Evolutionary conservation across 768 basidiomycete species (phyloP).

Genomic region (Phlegmacium glaucopus): DNA sequence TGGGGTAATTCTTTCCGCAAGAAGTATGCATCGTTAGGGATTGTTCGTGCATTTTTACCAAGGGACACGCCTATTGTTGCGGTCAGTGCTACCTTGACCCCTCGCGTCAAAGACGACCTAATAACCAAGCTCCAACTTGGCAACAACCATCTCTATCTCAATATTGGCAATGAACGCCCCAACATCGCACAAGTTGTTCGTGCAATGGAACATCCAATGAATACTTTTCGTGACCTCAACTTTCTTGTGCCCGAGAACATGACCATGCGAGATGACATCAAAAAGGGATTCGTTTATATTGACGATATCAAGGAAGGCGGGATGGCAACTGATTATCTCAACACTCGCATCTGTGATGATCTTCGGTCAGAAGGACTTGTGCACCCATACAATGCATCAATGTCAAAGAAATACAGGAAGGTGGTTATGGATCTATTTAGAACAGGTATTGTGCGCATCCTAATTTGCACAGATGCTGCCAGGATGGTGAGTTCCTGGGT

Average conservation of each 20-base stretch:
- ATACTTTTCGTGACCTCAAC: constrained; percentile 28
- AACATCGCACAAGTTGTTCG: constrained; percentile 34
- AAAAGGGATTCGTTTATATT: constrained; percentile 25
- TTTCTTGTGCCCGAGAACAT: constrained; percentile 23
- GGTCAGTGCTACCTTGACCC: constrained; percentile 29
- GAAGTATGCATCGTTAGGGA: constrained; percentile 23
- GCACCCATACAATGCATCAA: constrained; percentile 24
- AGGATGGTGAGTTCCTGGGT: constrained; percentile 25
- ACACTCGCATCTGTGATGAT: constrained; percentile 7
- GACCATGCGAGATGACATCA: constrained; percentile 13
- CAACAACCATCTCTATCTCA: constrained; percentile 12
- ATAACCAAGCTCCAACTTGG: constrained; percentile 22
- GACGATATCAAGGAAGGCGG: constrained; percentile 23
- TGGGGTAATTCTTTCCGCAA: constrained; percentile 34
- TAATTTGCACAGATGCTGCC: constrained; percentile 33
- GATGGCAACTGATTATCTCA: constrained; percentile 24
- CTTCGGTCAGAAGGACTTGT: constrained; percentile 14
- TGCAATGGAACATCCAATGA: constrained; percentile 29
- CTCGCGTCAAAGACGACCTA: constrained; percentile 22
- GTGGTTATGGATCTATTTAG: constrained; percentile 23
- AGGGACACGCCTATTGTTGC: constrained; percentile 26
- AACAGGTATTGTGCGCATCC: constrained; percentile 19
- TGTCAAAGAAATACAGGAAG: constrained; percentile 18
- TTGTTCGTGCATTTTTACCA: constrained; percentile 28
- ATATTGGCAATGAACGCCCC: constrained; percentile 30